Base-by-base conservation (phyloP, 208 protist genomes). In the Tritrichomonas musculus region DNA sequence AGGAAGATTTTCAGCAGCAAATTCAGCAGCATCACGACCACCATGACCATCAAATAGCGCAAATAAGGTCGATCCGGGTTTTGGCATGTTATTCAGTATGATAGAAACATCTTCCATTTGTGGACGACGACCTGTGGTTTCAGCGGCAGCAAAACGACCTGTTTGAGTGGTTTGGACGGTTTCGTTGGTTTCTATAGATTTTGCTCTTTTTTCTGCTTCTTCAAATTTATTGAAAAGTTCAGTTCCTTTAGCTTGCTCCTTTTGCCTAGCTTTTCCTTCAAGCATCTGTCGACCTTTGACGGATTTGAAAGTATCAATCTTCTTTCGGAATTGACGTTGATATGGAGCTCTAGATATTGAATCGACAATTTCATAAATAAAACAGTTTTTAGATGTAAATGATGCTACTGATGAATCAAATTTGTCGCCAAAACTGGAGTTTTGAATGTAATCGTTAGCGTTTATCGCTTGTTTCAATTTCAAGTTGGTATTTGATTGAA, bases 21-120 rank as follows among this genome's bases (percentile, higher is more conserved):
- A 92, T 92, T 92, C 82, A 8, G 82, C 47, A 2, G 55, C 82
- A 47, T 57, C 82, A 47, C 55, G 25, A 30, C 82, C 82, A 14
- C 82, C 82, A 57, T 92, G 82, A 33, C 82, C 82, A 92, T 92
- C 82, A 41, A 82, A 82, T 1, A 82, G 4, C 1, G 39, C 73
- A 30, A 53, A 82, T 9, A 82, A 20, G n/a, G 41, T 50, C 11
- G 41, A 33, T 4, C 41, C 41, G 47, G 47, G 0, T 14, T 30
- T 47, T 20, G 73, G 73, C 5, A 25, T 47, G 1, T 82, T 5
- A 17, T 50, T 36, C 1, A 82, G 14, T 25, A 82, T 82, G 41
- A 82, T 44, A 11, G 73, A 82, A 20, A 82, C 73, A 53, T 82
- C 73, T 82, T 82, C 73, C 73, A 82, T 82, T 25, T 47, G 47